Evolutionary conservation across 306 rosid genomes (phyloP), one percentile per base, ranked within the genome.

Genomic region (Lotus japonicus): DNA sequence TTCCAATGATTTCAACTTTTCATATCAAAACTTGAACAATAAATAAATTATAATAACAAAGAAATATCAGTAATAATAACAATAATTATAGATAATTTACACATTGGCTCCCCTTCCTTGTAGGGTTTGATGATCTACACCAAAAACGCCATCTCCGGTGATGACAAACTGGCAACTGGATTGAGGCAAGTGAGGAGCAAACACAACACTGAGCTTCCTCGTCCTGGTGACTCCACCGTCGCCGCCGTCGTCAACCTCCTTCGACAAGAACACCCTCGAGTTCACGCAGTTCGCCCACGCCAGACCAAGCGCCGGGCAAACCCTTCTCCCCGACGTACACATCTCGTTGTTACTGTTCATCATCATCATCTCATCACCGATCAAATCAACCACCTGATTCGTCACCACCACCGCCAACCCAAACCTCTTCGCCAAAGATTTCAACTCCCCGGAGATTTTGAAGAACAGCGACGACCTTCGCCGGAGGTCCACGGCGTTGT

Each of bases 271-370:
- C 49, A 92, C 12, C 77, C 98, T 89, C 12, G 98, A 80, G 68
- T 90, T 92, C 48, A 89, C 88, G 9, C 98, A 92, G n/a, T 86
- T 81, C 0, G 98, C 83, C 98, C 98, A 92, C 0, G 88, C 83
- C 8, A 90, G n/a, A 42, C 98, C 97, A 45, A 92, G 43, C 0
- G 98, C 98, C 0, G 98, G 87, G 52, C 88, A 82, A 17, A 92
- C 92, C 58, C 83, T 70, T 64, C 98, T 82, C 0, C 86, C 94
- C 0, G 92, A 92, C 0, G 97, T 86, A 58, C 43, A 50, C 77
- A 88, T 8, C 16, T 43, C 51, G 9, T 64, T 43, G 36, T 31
- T 31, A 5, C 36, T 31, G 36, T 62, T 87, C 12, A 70, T 21
- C 36, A 18, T 31, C 23, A 1, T n/a, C 54, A 0, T 11, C 58